Percentiles rank a stretch among this genome's conserved stretches.
These are phyloP conservation scores for Nidularia sp. DNA, from an alignment of 768 basidiomycete species.

Conservation along the genomic window DNA sequence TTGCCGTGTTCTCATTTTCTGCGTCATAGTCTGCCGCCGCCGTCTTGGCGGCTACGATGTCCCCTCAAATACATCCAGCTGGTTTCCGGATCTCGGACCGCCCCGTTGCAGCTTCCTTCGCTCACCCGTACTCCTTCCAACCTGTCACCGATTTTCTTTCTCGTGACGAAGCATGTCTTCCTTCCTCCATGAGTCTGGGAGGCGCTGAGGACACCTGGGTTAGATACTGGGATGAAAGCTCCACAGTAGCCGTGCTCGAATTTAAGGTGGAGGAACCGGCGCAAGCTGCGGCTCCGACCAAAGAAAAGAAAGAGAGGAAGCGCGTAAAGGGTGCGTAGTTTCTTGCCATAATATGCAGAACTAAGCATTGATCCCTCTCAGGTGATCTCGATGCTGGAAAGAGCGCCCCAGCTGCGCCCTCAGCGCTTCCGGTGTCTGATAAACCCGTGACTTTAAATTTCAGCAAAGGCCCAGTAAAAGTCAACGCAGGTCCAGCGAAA, in stretches of 20 bases:
- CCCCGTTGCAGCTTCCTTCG: slow-evolving; percentile 90
- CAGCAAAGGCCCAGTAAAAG: slow-evolving; percentile 45
- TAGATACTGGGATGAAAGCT: slow-evolving; percentile 90
- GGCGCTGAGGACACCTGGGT: slow-evolving; percentile 73
- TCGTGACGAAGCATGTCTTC: slow-evolving; percentile 73
- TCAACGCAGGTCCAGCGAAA: slow-evolving; percentile 19
- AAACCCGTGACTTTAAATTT: slow-evolving; percentile 82
- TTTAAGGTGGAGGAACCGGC: slow-evolving; percentile 70
- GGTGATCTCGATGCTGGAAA: slow-evolving; percentile 27
- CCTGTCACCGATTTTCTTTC: slow-evolving; percentile 70
- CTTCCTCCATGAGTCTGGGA: slow-evolving; percentile 64
- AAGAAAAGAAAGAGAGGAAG: slow-evolving; percentile 60
- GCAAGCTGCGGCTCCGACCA: slow-evolving; percentile 27
- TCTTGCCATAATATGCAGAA: not conserved
- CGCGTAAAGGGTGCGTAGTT: slow-evolving; percentile 52
- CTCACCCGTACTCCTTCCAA: slow-evolving; percentile 87
- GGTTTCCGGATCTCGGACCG: slow-evolving; percentile 90
- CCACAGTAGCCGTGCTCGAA: slow-evolving; percentile 69
- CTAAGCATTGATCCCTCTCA: slow-evolving; percentile 8
- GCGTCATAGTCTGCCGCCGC: slow-evolving; percentile 67
- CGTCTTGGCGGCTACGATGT: slow-evolving; percentile 84
- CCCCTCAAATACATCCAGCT: slow-evolving; percentile 80
- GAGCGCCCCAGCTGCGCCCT: slow-evolving; percentile 45
- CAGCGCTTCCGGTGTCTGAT: slow-evolving; percentile 66
- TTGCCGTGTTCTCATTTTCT: too few relatives aligned